Evolutionary conservation across 176 grass and related monocot genomes (phyloP).

Genomic region (Musa beccarii): DNA sequence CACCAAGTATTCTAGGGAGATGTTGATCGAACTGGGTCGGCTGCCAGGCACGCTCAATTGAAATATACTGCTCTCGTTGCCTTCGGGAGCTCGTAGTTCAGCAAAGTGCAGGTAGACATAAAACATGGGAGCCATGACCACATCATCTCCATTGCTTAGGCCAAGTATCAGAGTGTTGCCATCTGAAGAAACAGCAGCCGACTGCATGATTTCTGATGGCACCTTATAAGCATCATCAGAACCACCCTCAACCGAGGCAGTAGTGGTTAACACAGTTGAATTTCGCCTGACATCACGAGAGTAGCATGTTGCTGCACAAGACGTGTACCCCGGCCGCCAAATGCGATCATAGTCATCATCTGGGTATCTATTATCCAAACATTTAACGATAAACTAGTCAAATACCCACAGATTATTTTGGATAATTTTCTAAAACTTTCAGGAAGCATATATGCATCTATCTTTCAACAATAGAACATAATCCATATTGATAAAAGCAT

Average conservation of each 20-base stretch:
- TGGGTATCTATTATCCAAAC: neutral
- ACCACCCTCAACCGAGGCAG: neutral
- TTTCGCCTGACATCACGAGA: neutral
- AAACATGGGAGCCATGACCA: neutral
- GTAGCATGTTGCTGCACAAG: neutral
- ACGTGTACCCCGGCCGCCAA: neutral
- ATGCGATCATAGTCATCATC: neutral
- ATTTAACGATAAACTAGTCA: neutral
- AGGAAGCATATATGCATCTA: no score
- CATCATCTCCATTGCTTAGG: neutral
- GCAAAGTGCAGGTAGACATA: constrained; percentile 6
- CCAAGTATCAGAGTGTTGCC: neutral
- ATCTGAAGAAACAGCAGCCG: neutral
- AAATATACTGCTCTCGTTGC: neutral
- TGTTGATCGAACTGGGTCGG: neutral
- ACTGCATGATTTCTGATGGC: neutral
- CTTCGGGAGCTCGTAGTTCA: neutral
- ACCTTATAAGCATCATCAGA: neutral
- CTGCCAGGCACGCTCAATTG: neutral
- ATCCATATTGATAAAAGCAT: no score
- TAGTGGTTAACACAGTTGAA: neutral
- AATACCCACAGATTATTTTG: neutral
- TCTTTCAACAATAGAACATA: no score
- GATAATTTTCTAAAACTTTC: no score
- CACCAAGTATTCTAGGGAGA: neutral